Evolutionary conservation across 768 basidiomycete species (phyloP), one percentile per base, ranked within the genome.

Genomic region (Auriscalpium microsporum): DNA sequence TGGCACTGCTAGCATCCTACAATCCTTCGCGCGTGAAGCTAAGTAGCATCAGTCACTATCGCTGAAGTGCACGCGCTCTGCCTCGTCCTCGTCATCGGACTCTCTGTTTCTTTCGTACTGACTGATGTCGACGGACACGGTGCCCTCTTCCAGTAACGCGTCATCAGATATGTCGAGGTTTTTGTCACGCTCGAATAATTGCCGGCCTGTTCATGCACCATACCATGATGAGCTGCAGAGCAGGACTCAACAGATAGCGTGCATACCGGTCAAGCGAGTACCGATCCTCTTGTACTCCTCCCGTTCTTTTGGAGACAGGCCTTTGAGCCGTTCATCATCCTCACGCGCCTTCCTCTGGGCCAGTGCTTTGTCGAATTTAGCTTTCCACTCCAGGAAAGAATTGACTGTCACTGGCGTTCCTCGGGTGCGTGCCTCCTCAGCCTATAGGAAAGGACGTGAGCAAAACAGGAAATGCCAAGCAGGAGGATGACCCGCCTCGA

Each of bases 391-490:
- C 54, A 75, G 80, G 74, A 97, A 99, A 0, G 84, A 81, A 56
- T 84, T 86, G 23, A 76, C 64, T 0, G 94, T 97, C 35, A 99
- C 90, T 36, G 88, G 83, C n/a, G 95, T 97, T 34, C 95, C 95
- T 52, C 87, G 82, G 49, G 87, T 94, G 57, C 86, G 81, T 37
- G 84, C 85, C 71, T 91, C 87, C 70, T 95, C 88, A 58, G 82
- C 93, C 93, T 96, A 56, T 55, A 45, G 13, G 17, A 54, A 46
- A 58, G 44, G 55, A 23, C 17, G 55, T 38, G 17, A 21, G 17
- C 34, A 33, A 52, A 45, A 21, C 14, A 3, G 33, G 5, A 28
- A 3, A 28, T 28, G 7, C 7, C 28, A 4, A 28, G 1, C 28
- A 28, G 7, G 28, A 28, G 28, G 28, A 28, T 17, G 48, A 54